Evolutionary conservation across 371 early-diverging fungal species (phyloP), one percentile per base, ranked within the genome.

Genomic region (Thermomucor indicae-seudaticae): DNA sequence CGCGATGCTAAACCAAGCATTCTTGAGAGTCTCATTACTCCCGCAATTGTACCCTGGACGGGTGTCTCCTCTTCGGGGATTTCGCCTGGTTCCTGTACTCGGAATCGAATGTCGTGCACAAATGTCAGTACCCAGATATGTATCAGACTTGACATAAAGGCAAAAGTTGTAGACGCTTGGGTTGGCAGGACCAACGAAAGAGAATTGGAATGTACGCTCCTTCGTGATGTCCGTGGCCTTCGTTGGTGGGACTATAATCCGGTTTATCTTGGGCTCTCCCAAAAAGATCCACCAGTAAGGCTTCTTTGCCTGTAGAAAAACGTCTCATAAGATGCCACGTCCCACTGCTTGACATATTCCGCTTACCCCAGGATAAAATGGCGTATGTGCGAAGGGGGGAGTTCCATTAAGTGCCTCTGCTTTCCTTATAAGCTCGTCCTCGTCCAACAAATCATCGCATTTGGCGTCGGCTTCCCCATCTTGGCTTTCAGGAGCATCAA

Each of bases 231-330:
- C 92, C 25, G 83, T 83, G 27, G 95, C 82, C 49, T 85, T 86
- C 46, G 77, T 67, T 14, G 90, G 88, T 17, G 83, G 73, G 28
- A 83, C 80, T 12, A 96, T 84, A 49, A 91, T 84, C 46, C 91
- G 88, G 62, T 90, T 87, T 43, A 84, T 83, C 60, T 83, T 84
- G 53, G 79, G 82, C 60, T 93, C 91, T 34, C 89, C 93, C 64
- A 97, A 73, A 48, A 91, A 80, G 29, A 97, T 77, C 94, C 94
- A 96, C 95, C 95, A 97, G 62, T 76, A 81, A 39, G 93, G 89
- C 44, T 83, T 86, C 76, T 91, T 92, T 55, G 81, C 80, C 53
- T 55, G 39, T 54, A 12, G 6, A 55, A 25, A 28, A 22, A 16
- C 31, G 40, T 23, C 7, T 34, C 32, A 10, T 8, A 16, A 7